A percentile compares a stretch with the other conserved stretches of the same genome.
phyloP scores from a whole-genome alignment of 768 basidiomycete genomes.

The Russula ochroleuca region DNA sequence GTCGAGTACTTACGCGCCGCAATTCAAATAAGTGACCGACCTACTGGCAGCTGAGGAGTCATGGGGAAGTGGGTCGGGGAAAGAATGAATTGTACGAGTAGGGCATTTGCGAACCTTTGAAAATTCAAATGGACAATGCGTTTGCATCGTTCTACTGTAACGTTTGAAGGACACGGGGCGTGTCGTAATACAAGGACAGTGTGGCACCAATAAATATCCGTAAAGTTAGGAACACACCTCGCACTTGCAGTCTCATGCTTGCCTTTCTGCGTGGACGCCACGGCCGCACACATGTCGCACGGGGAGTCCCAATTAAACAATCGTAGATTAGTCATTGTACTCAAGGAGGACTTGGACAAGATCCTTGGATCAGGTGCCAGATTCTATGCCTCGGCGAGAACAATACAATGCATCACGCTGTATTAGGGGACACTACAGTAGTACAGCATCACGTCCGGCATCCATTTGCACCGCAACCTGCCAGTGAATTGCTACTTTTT shows the following conservation, averaged over 20 bases:
- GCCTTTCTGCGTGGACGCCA: background rate
- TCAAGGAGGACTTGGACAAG: background rate
- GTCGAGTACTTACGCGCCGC: background rate
- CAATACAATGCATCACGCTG: background rate
- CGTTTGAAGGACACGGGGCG: background rate
- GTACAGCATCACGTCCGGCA: background rate
- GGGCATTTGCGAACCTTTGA: background rate
- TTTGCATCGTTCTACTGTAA: background rate
- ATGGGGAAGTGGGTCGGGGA: background rate
- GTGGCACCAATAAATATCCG: background rate
- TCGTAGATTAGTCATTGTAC: background rate
- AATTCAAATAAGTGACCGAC: background rate
- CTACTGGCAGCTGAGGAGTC: background rate
- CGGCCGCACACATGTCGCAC: background rate
- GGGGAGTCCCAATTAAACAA: background rate
- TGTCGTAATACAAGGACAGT: too few relatives aligned
- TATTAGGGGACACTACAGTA: background rate
- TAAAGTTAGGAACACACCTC: too few relatives aligned
- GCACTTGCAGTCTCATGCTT: background rate
- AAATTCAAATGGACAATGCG: background rate
- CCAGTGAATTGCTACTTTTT: background rate
- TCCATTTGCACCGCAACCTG: background rate
- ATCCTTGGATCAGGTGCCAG: background rate
- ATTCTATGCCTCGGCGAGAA: background rate
- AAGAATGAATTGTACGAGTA: background rate